Evolutionary conservation across 2,329 filamentous ascomycete genomes (phyloP).

Genomic region (Lachnellula arida): DNA sequence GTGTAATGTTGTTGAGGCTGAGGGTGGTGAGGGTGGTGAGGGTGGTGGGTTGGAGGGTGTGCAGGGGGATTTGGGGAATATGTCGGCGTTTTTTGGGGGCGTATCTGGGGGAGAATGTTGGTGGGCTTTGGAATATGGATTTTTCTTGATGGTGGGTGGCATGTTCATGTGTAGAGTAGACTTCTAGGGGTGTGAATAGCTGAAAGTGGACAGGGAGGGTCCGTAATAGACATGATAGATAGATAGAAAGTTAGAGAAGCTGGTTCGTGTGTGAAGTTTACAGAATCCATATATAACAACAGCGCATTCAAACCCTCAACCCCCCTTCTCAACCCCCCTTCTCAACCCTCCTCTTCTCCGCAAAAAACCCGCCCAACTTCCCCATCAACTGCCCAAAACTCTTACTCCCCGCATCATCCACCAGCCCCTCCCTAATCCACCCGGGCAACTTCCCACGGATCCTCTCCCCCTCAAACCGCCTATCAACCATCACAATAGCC

Average conservation of each 20-base stretch:
- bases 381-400: conserved; percentile 56
- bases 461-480: conserved; percentile 67
- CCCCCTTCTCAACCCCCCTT: not conserved
- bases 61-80: conserved; percentile 1
- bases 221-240: too few species aligned
- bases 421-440: conserved; percentile 77
- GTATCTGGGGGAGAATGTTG: conserved; percentile 6
- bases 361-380: conserved; percentile 53
- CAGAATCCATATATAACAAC: too few species aligned
- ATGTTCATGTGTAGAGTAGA: not conserved
- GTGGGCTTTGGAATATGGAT: conserved; percentile 11
- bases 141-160: not conserved
- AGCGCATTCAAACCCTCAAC: not conserved
- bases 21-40: too few species aligned
- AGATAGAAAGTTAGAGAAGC: too few species aligned
- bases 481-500: conserved; percentile 79
- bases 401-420: conserved; percentile 43
- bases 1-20: too few species aligned
- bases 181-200: too few species aligned
- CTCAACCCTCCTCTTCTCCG: conserved; percentile 39
- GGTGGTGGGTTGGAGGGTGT: not conserved
- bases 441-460: conserved; percentile 77
- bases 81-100: conserved; percentile 12
- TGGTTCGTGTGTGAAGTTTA: too few species aligned
- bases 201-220: too few species aligned